Evolutionary conservation across 768 basidiomycete genomes (phyloP).

Genomic region (Lentinula aciculospora): DNA sequence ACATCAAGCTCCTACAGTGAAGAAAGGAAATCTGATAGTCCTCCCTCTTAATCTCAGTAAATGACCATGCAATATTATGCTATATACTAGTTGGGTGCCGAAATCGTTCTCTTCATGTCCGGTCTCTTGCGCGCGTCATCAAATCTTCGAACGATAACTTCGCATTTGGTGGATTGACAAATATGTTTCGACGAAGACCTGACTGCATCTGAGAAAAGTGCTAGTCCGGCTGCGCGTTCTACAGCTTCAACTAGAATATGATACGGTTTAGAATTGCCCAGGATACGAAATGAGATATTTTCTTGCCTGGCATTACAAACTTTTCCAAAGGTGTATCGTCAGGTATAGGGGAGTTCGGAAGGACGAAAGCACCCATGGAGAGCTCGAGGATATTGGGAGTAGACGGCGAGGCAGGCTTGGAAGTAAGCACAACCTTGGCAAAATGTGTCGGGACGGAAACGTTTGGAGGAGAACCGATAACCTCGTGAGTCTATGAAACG

Average conservation of each 20-base stretch:
- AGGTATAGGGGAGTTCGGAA: slow-evolving; percentile 90
- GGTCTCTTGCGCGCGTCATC: slow-evolving; percentile 82
- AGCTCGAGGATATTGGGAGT: slow-evolving; percentile 70
- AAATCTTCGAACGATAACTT: slow-evolving; percentile 82
- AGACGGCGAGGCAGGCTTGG: slow-evolving; percentile 68
- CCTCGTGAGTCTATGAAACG: slow-evolving; percentile 74
- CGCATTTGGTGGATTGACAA: slow-evolving; percentile 84
- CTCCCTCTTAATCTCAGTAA: too few relatives aligned
- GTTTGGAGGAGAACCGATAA: slow-evolving; percentile 89
- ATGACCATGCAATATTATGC: too few relatives aligned
- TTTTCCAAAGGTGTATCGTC: slow-evolving; percentile 75
- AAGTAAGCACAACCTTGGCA: slow-evolving; percentile 87
- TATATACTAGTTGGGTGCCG: slow-evolving; percentile 42
- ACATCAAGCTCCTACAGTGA: too few relatives aligned
- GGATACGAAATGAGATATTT: neutral
- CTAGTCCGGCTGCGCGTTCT: slow-evolving; percentile 84
- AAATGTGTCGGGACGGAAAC: slow-evolving; percentile 96
- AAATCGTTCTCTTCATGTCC: slow-evolving; percentile 44
- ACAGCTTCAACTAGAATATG: slow-evolving; percentile 73
- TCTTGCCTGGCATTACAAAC: slow-evolving; percentile 78
- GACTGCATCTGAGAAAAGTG: slow-evolving; percentile 77
- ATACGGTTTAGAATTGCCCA: neutral
- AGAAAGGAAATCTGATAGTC: too few relatives aligned
- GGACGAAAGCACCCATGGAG: slow-evolving; percentile 88
- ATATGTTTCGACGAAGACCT: slow-evolving; percentile 77